Evolutionary conservation across 1,284 basidiomycete genomes (phyloP).

Genomic region (Ceratobasidium sp.): DNA sequence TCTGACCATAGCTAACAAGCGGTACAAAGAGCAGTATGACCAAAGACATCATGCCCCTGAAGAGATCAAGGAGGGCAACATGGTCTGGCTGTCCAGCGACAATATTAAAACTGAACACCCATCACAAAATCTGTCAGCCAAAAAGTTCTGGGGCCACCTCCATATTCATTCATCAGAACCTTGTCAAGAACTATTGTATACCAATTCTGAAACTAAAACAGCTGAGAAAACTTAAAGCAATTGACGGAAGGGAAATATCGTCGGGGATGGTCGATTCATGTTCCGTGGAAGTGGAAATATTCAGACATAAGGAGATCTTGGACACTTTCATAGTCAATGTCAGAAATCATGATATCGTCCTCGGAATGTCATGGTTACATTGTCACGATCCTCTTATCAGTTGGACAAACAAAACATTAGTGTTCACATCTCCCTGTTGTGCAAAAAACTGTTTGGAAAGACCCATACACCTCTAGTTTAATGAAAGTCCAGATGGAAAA

Average conservation of each 20-base stretch:
- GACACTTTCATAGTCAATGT: not conserved
- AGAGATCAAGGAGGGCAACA: no score
- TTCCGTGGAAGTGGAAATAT: no score
- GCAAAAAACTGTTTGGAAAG: not conserved
- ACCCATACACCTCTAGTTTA: no score
- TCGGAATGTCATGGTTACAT: slow-evolving; percentile 44
- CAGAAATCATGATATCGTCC: slow-evolving; percentile 22
- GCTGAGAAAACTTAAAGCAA: no score
- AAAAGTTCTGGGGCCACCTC: not conserved
- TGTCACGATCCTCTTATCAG: slow-evolving; percentile 41
- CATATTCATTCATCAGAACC: not conserved
- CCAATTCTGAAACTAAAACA: not conserved
- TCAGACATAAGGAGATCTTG: not conserved
- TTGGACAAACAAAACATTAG: slow-evolving; percentile 24
- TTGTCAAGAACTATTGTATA: not conserved
- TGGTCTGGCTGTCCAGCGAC: no score
- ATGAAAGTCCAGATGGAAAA: not conserved
- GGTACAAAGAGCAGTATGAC: no score
- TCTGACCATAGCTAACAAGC: no score
- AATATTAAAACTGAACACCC: no score
- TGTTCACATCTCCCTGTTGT: not conserved
- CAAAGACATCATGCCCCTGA: no score
- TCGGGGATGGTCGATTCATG: no score
- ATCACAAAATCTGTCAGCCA: no score
- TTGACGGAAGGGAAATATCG: no score